Evolutionary conservation across 495 filamentous ascomycete genomes (phyloP).

Genomic region (Neurospora sublineolata): DNA sequence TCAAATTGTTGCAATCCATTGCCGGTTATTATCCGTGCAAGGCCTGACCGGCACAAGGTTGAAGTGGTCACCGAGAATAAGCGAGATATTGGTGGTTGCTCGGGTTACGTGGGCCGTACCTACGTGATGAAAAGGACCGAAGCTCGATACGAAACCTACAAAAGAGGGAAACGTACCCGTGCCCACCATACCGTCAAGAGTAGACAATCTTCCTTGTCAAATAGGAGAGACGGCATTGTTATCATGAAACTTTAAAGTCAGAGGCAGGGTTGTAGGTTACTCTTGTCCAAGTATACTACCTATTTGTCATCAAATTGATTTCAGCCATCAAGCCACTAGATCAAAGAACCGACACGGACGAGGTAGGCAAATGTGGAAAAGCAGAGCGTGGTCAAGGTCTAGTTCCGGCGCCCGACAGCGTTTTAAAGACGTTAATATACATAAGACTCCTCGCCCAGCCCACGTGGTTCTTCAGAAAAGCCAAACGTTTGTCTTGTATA

Average conservation of each 20-base stretch:
- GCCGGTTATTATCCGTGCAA: neutral
- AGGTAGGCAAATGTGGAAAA: neutral
- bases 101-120: neutral
- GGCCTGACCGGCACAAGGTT: neutral
- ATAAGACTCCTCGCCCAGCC: conserved; percentile 18
- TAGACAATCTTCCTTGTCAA: neutral
- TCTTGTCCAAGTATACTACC: neutral
- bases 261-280: neutral
- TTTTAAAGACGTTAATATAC: conserved; percentile 10
- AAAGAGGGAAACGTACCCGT: neutral
- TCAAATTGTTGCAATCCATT: neutral
- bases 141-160: neutral
- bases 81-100: neutral
- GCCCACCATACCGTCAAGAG: neutral
- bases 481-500: neutral
- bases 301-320: neutral
- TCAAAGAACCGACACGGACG: neutral
- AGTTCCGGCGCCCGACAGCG: neutral
- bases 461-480: neutral
- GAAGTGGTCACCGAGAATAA: neutral
- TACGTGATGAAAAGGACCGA: neutral
- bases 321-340: neutral
- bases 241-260: neutral
- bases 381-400: neutral
- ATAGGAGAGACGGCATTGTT: neutral